phyloP scores from a whole-genome alignment of 306 rosid genomes.

The Gynostemma pentaphyllum region DNA sequence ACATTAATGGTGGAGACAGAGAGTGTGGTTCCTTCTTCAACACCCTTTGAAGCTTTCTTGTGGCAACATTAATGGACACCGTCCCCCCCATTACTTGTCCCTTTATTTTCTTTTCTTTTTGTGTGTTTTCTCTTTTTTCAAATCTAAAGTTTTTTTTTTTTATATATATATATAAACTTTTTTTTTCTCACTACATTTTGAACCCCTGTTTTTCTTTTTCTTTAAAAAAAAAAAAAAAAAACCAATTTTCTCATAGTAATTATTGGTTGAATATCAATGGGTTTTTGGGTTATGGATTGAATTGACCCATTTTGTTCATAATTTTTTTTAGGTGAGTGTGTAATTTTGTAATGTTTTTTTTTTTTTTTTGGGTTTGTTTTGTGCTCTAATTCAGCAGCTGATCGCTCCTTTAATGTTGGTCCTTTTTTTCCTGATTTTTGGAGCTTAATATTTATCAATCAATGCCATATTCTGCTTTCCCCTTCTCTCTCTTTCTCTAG shows the following conservation, averaged over 20 bases:
- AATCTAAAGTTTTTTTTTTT: neutral
- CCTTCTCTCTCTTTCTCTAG: neutral
- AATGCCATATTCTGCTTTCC: neutral
- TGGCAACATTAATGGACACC: slow-evolving; percentile 29
- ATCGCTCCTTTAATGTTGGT: slow-evolving; percentile 3
- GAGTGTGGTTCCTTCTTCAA: slow-evolving; percentile 7
- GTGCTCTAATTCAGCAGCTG: slow-evolving; percentile 6
- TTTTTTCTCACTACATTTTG: neutral
- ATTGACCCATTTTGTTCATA: neutral
- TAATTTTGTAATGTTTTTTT: too few relatives aligned
- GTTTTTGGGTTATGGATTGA: neutral
- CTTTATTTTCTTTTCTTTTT: neutral
- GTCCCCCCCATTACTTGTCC: too few relatives aligned
- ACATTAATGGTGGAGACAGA: slow-evolving; percentile 30
- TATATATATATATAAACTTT: neutral
- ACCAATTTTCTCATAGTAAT: neutral
- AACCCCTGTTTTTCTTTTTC: neutral
- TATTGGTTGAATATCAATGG: too few relatives aligned
- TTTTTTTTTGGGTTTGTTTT: neutral
- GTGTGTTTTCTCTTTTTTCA: neutral
- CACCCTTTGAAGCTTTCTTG: slow-evolving; percentile 25
- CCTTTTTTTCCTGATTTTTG: neutral
- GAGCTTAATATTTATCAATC: too few relatives aligned
- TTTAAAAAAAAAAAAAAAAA: neutral
- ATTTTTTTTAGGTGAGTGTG: too few relatives aligned